Percentiles rank a stretch among this genome's conserved stretches.
These are phyloP conservation scores for Mercurialis annua DNA, from an alignment of 345 rosid species.

Conservation along the genomic window DNA sequence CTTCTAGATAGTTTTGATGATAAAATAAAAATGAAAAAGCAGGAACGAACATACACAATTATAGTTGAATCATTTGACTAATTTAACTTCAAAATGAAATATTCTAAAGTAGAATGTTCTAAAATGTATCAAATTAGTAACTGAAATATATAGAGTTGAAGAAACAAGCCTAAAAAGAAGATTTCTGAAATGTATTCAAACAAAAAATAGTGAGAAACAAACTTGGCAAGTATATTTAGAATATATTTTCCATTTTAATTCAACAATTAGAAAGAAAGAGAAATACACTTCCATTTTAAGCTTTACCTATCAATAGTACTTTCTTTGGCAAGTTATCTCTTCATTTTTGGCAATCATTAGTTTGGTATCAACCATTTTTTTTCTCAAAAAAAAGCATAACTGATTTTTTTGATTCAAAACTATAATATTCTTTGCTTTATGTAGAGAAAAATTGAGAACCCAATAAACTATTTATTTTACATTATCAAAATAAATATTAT, in stretches of 20 bases:
- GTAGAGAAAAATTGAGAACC: too few relatives aligned
- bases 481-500: too few relatives aligned
- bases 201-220: background rate
- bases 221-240: background rate
- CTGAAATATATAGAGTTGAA: background rate
- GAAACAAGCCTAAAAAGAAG: too few relatives aligned
- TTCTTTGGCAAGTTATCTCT: background rate
- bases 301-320: background rate
- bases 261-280: background rate
- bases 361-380: background rate
- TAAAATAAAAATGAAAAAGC: too few relatives aligned
- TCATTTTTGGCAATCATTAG: background rate
- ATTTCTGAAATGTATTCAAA: too few relatives aligned
- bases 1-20: too few relatives aligned
- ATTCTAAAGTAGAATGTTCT: background rate
- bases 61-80: too few relatives aligned
- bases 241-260: slow-evolving; percentile 11
- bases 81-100: too few relatives aligned
- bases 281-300: background rate
- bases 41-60: too few relatives aligned
- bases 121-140: background rate
- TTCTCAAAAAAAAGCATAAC: background rate
- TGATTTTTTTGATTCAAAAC: background rate
- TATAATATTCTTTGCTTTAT: too few relatives aligned
- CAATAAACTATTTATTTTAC: too few relatives aligned